A percentile compares a stretch with the other conserved stretches of the same genome.
Conservation (phyloP, 2,329 filamentous ascomycete species). For the Chrysoporthe deuterocubensis region DNA sequence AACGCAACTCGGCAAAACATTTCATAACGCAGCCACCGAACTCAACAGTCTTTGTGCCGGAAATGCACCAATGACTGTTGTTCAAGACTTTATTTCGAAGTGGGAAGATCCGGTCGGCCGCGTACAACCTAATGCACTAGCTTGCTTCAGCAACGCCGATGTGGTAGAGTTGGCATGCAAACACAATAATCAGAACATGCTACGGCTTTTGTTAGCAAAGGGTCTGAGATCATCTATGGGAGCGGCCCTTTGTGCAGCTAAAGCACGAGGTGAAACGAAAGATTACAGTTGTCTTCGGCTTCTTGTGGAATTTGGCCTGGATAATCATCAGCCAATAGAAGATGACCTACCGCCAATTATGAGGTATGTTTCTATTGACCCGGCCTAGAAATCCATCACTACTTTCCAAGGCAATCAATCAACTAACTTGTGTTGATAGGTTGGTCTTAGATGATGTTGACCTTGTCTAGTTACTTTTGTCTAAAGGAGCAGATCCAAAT, state of each 20-base stretch:
- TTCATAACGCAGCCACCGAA: neutral
- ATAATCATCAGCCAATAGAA: neutral
- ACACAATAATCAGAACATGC: neutral
- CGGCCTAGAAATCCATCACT: neutral
- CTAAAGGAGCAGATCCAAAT: neutral
- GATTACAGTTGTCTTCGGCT: slow-evolving; percentile 5
- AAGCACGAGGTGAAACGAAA: neutral
- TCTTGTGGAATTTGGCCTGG: neutral
- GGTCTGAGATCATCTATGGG: neutral
- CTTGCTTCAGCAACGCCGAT: neutral
- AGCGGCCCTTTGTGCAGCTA: neutral
- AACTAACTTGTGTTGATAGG: neutral
- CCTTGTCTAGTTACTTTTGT: neutral
- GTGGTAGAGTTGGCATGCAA: neutral
- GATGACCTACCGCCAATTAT: neutral
- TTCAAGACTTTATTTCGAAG: neutral
- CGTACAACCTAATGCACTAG: neutral
- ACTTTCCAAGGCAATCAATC: neutral
- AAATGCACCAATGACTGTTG: neutral
- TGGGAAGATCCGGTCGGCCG: slow-evolving; percentile 1
- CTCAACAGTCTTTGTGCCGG: neutral
- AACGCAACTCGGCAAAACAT: neutral
- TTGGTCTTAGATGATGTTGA: neutral
- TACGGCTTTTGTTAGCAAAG: neutral
- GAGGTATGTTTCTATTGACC: neutral